Conservation (phyloP, 1,139 yeast species). For the Taphrina pruni region DNA sequence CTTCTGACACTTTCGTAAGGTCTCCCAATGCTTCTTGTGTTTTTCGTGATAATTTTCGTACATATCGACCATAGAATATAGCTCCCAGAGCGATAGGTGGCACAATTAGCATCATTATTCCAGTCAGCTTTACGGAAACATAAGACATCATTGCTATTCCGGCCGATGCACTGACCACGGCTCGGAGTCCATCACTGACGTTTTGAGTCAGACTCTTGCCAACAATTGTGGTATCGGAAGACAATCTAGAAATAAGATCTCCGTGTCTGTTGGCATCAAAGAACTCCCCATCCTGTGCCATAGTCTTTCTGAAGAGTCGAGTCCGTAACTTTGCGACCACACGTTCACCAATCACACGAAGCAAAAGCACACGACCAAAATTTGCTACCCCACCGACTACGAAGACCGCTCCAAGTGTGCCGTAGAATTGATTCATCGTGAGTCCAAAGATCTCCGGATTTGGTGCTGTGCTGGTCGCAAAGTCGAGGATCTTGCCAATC, state of each 20-base stretch:
- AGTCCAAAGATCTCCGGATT: slow-evolving; percentile 56
- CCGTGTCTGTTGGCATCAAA: slow-evolving; percentile 93
- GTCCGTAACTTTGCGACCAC: slow-evolving; percentile 83
- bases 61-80: slow-evolving; percentile 74
- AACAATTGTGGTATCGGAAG: slow-evolving; percentile 89
- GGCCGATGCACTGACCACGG: slow-evolving; percentile 76
- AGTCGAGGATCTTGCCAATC: slow-evolving; percentile 71
- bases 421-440: slow-evolving; percentile 58
- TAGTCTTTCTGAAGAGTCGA: slow-evolving; percentile 72
- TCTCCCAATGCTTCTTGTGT: slow-evolving; percentile 87
- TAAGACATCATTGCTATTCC: slow-evolving; percentile 88
- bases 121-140: slow-evolving; percentile 79
- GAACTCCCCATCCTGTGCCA: slow-evolving; percentile 88
- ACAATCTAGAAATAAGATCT: slow-evolving; percentile 83
- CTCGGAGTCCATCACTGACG: slow-evolving; percentile 86
- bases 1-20: slow-evolving; percentile 88
- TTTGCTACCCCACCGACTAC: slow-evolving; percentile 75
- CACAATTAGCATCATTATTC: slow-evolving; percentile 73
- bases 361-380: slow-evolving; percentile 74
- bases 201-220: slow-evolving; percentile 86
- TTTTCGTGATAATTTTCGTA: slow-evolving; percentile 72
- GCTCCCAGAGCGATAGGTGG: slow-evolving; percentile 65
- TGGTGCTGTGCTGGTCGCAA: slow-evolving; percentile 57
- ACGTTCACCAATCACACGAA: slow-evolving; percentile 82
- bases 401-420: slow-evolving; percentile 62